Percentiles rank a stretch among this genome's conserved stretches.
Evolutionary conservation across 768 basidiomycete species (phyloP).

Genomic region (Naematelia aurantialba): DNA sequence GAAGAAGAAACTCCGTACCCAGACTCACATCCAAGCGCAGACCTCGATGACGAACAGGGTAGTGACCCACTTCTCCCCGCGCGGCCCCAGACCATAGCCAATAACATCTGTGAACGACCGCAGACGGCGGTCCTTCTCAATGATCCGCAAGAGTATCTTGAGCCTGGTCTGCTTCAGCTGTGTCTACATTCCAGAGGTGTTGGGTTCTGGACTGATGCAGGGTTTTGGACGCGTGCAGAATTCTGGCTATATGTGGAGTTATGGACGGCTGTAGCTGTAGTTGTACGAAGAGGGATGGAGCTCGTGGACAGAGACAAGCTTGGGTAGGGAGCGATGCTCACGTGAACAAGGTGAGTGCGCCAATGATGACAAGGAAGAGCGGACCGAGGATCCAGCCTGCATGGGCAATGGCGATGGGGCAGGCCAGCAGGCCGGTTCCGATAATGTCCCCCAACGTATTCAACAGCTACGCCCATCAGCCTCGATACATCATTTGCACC

Average conservation of each 20-base stretch:
- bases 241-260: no score
- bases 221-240: no score
- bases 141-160: conserved; percentile 40
- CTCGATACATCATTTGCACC: not conserved
- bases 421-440: conserved; percentile 40
- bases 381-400: conserved; percentile 43
- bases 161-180: conserved; percentile 29
- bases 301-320: no score
- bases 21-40: conserved; percentile 35
- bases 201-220: no score
- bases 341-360: conserved; percentile 33
- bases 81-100: conserved; percentile 33
- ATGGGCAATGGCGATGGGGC: conserved; percentile 42
- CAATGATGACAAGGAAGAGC: conserved; percentile 26
- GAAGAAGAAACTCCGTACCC: not conserved
- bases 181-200: not conserved
- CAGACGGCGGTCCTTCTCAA: conserved; percentile 39
- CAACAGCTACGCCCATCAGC: conserved; percentile 23
- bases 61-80: conserved; percentile 29
- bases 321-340: no score
- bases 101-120: conserved; percentile 43
- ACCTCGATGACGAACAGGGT: conserved; percentile 36
- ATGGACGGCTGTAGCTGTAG: no score
- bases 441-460: conserved; percentile 42
- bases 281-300: no score